These are phyloP conservation scores for Sporothrix brunneoviolacea DNA, from an alignment of 2,329 filamentous ascomycete species.

Conservation along the genomic window DNA sequence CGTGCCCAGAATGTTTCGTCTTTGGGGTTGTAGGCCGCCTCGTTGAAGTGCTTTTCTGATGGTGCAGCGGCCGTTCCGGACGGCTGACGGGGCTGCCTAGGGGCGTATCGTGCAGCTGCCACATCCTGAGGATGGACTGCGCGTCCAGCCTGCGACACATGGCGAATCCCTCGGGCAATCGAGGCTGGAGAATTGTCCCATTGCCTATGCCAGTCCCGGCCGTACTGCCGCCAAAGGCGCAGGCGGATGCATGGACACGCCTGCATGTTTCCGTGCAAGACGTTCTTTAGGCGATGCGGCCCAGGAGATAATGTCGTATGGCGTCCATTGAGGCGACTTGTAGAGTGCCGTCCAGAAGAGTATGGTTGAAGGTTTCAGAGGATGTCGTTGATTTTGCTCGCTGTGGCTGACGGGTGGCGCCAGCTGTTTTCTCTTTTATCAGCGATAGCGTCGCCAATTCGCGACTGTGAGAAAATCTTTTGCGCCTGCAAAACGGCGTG, in stretches of 20 bases:
- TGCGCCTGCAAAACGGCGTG: too few species aligned
- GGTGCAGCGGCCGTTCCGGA: not conserved
- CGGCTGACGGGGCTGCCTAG: too few species aligned
- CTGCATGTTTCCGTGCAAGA: conserved; percentile 11
- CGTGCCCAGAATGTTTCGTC: conserved; percentile 2
- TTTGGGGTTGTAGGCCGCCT: not conserved
- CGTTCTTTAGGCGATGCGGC: not conserved
- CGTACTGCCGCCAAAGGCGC: conserved; percentile 10
- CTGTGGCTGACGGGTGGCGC: conserved; percentile 5
- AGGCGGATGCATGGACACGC: conserved; percentile 12
- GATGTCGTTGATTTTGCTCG: conserved; percentile 3
- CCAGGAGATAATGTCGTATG: too few species aligned
- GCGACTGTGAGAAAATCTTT: conserved; percentile 7
- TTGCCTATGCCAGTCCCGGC: conserved; percentile 1
- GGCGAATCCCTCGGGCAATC: not conserved
- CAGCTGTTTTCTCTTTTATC: too few species aligned
- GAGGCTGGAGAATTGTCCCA: not conserved
- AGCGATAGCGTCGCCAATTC: too few species aligned
- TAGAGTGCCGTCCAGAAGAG: too few species aligned
- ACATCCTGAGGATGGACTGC: not conserved
- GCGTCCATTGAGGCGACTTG: not conserved
- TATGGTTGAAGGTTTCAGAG: too few species aligned
- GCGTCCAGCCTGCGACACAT: not conserved
- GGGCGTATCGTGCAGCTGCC: not conserved
- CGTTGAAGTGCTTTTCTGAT: not conserved